Percentiles rank a stretch among this genome's conserved stretches.
These are phyloP conservation scores for Senna tora DNA, from an alignment of 306 rosid genomes.

Conservation along the genomic window DNA sequence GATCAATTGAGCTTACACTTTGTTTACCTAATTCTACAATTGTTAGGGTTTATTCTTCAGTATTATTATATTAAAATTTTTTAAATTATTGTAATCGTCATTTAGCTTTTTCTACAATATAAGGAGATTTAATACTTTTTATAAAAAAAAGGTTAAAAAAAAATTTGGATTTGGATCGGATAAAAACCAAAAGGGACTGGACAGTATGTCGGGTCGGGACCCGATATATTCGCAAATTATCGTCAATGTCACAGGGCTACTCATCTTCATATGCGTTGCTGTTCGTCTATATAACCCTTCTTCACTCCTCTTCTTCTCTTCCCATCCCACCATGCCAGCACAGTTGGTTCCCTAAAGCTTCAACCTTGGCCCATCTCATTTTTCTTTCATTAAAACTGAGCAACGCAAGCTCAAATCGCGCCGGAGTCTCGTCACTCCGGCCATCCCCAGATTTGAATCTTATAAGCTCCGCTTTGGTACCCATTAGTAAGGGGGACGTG, in stretches of 20 bases:
- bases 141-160: too few species aligned
- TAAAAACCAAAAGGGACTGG: background rate
- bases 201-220: background rate
- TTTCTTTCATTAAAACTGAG: conserved; percentile 43
- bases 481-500: background rate
- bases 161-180: background rate
- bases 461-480: background rate
- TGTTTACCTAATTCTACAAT: too few species aligned
- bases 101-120: too few species aligned
- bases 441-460: conserved; percentile 12
- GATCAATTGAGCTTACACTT: too few species aligned
- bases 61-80: too few species aligned
- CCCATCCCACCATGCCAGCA: background rate
- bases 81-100: too few species aligned
- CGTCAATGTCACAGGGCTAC: background rate
- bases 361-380: conserved; percentile 34
- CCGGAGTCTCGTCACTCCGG: background rate
- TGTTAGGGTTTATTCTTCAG: too few species aligned
- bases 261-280: background rate
- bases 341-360: background rate
- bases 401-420: conserved; percentile 1
- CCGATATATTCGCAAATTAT: background rate
- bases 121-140: too few species aligned
- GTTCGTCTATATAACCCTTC: background rate
- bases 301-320: background rate